phyloP scores from a whole-genome alignment of 1,284 basidiomycete species.

The Boletus subluridellus region DNA sequence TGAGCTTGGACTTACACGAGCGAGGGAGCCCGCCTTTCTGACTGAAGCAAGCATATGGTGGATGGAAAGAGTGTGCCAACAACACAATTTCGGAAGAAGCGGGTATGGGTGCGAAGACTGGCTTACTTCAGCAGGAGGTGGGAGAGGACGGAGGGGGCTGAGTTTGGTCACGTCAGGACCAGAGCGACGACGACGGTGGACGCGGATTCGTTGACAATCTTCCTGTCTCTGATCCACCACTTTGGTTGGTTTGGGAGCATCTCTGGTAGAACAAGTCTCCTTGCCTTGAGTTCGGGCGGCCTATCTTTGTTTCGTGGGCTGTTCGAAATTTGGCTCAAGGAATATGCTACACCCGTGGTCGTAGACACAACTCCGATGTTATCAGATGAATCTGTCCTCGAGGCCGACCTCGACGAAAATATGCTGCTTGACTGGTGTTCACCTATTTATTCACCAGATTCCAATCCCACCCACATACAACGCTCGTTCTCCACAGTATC shows the following conservation, averaged over 20 bases:
- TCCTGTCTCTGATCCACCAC: constrained; percentile 70
- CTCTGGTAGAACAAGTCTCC: constrained; percentile 61
- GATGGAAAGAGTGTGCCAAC: constrained; percentile 12
- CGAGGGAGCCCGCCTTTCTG: constrained; percentile 57
- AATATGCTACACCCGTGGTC: constrained; percentile 41
- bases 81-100: constrained; percentile 1
- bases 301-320: constrained; percentile 47
- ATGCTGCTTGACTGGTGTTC: constrained; percentile 14
- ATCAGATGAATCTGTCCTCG: constrained; percentile 23
- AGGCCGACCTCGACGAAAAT: constrained; percentile 23
- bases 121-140: constrained; percentile 26
- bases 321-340: constrained; percentile 76
- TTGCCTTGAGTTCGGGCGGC: constrained; percentile 78
- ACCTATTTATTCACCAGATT: constrained; percentile 13
- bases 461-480: background rate
- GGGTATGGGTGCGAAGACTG: background rate
- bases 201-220: constrained; percentile 34
- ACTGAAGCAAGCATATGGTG: constrained; percentile 57
- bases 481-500: background rate
- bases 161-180: constrained; percentile 33
- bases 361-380: constrained; percentile 12
- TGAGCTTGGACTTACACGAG: constrained; percentile 49
- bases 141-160: background rate
- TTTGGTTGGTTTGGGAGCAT: constrained; percentile 37
- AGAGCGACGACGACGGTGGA: constrained; percentile 77